Evolutionary conservation across 805 yeast genomes (phyloP).

Genomic region (Candida peoriensis): DNA sequence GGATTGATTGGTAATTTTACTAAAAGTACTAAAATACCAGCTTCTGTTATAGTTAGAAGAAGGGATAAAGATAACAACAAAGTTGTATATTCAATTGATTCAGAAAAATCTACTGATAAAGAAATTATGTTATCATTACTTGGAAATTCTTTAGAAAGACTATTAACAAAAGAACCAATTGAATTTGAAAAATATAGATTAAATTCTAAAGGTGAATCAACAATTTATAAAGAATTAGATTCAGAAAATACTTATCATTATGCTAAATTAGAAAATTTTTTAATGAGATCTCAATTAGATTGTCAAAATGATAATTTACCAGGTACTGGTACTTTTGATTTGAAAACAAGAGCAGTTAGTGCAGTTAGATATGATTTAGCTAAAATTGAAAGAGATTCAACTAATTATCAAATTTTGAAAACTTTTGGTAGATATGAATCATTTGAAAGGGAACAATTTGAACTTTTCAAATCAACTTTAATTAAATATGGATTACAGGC

Average conservation of each 20-base stretch:
- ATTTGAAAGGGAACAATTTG: slow-evolving; percentile 75
- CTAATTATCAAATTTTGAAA: slow-evolving; percentile 63
- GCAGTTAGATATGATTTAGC: slow-evolving; percentile 75
- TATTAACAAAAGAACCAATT: slow-evolving; percentile 57
- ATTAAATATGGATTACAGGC: slow-evolving; percentile 89
- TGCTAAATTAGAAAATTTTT: slow-evolving; percentile 58
- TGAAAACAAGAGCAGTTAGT: slow-evolving; percentile 87
- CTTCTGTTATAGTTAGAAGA: slow-evolving; percentile 51
- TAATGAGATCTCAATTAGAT: slow-evolving; percentile 89
- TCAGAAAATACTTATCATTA: slow-evolving; percentile 58
- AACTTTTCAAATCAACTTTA: slow-evolving; percentile 69
- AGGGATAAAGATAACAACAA: too few relatives aligned
- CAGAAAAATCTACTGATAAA: slow-evolving; percentile 61
- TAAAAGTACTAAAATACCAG: slow-evolving; percentile 44
- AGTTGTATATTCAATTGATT: slow-evolving; percentile 63
- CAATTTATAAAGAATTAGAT: slow-evolving; percentile 15
- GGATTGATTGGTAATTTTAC: slow-evolving; percentile 36
- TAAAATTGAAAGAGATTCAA: slow-evolving; percentile 36
- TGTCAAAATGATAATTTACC: slow-evolving; percentile 74
- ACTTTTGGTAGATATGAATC: slow-evolving; percentile 67
- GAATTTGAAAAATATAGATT: slow-evolving; percentile 38
- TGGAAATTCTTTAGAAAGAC: slow-evolving; percentile 76
- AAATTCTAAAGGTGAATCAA: slow-evolving; percentile 8
- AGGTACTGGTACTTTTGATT: slow-evolving; percentile 87
- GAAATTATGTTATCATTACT: slow-evolving; percentile 66